Percentiles rank a stretch among this genome's conserved stretches.
These are phyloP conservation scores for Colletotrichum trifolii DNA, from an alignment of 2,329 filamentous ascomycete genomes.

Conservation along the genomic window DNA sequence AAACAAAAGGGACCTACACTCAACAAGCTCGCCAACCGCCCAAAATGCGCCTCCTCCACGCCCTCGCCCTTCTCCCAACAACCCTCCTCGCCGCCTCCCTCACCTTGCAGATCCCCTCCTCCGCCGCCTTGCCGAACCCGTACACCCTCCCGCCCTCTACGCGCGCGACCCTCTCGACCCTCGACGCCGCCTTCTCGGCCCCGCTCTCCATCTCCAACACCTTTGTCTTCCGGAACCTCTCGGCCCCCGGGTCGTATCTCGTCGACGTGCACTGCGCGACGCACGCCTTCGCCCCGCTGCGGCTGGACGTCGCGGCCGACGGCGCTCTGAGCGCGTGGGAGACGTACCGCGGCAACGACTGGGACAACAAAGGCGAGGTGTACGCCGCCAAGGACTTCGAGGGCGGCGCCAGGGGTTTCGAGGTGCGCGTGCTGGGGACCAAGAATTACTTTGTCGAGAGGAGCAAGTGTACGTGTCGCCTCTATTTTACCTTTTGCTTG, in stretches of 20 bases:
- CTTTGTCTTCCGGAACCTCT: conserved; percentile 81
- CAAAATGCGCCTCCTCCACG: conserved; percentile 50
- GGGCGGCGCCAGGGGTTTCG: conserved; percentile 56
- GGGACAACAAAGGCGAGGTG: conserved; percentile 83
- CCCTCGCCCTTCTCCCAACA: conserved; percentile 49
- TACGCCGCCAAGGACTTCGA: conserved; percentile 43
- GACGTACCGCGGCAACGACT: conserved; percentile 89
- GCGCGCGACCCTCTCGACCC: conserved; percentile 68
- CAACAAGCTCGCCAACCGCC: conserved; percentile 24
- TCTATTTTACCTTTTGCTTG: too few relatives aligned
- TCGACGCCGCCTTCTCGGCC: conserved; percentile 57
- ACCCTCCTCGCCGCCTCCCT: conserved; percentile 52
- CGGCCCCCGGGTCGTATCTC: conserved; percentile 76
- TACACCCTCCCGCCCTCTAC: conserved; percentile 71
- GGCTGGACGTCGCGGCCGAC: conserved; percentile 74
- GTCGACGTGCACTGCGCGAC: conserved; percentile 82
- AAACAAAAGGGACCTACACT: conserved; percentile 1
- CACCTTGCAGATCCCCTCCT: conserved; percentile 56
- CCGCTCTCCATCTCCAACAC: conserved; percentile 75
- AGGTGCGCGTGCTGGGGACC: conserved; percentile 68
- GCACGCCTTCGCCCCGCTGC: conserved; percentile 80
- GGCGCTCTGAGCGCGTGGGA: conserved; percentile 76
- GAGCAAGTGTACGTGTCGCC: conserved; percentile 72
- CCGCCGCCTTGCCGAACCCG: conserved; percentile 57
- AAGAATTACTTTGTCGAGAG: conserved; percentile 85